Evolutionary conservation across 495 filamentous ascomycete genomes (phyloP).

Genomic region (Penicillium herquei): DNA sequence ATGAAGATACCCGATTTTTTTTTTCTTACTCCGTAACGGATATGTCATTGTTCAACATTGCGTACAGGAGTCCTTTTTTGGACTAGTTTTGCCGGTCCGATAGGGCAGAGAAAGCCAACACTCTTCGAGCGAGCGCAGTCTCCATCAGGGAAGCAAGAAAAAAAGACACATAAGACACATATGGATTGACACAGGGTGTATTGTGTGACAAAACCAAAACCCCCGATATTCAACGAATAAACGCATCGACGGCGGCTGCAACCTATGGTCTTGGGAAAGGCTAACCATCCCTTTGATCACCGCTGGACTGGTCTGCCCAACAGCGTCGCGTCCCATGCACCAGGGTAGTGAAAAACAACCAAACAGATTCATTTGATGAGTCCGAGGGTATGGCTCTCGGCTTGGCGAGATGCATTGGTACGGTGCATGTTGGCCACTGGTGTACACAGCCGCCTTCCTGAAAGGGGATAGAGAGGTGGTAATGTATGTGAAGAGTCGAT

Average conservation of each 20-base stretch:
- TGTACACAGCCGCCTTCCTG: constrained; percentile 17
- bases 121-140: background rate
- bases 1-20: constrained; percentile 14
- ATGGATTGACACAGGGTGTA: background rate
- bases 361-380: constrained; percentile 10
- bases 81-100: background rate
- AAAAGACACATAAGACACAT: background rate
- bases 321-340: constrained; percentile 22
- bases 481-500: constrained; percentile 4
- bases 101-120: constrained; percentile 1
- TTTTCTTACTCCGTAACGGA: background rate
- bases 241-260: constrained; percentile 20
- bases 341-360: constrained; percentile 5
- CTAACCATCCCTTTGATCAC: constrained; percentile 24
- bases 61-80: background rate
- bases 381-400: constrained; percentile 15
- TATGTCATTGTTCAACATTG: constrained; percentile 10
- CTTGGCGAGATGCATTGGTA: constrained; percentile 15
- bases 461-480: background rate
- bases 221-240: constrained; percentile 6
- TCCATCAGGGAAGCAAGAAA: too few relatives aligned
- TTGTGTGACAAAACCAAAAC: background rate
- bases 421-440: constrained; percentile 12
- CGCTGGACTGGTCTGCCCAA: constrained; percentile 23
- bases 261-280: constrained; percentile 16